Percentiles rank a stretch among this genome's conserved stretches.
Evolutionary conservation across 371 early-diverging fungal species (phyloP).

Genomic region (Furculomyces boomerangus): DNA sequence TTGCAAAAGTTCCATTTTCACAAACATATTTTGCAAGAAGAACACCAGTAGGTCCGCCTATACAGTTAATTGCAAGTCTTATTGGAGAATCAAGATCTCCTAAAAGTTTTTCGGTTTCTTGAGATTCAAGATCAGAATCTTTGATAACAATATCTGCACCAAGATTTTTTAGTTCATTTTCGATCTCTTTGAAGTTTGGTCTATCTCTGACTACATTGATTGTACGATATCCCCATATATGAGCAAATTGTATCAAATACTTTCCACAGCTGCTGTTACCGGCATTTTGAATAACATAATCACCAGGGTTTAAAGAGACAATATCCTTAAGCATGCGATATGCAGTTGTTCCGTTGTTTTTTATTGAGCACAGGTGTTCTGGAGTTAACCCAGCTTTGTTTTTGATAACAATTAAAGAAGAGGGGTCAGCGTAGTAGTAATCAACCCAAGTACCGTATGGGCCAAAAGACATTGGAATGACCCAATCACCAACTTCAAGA

Average conservation of each 20-base stretch:
- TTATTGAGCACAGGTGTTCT: constrained; percentile 52
- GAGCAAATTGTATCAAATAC: constrained; percentile 77
- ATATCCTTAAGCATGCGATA: constrained; percentile 85
- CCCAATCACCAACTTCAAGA: constrained; percentile 54
- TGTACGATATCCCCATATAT: constrained; percentile 53
- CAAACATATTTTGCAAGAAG: constrained; percentile 50
- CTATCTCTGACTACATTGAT: constrained; percentile 78
- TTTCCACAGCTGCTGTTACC: constrained; percentile 89
- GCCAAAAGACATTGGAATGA: constrained; percentile 30
- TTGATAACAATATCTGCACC: constrained; percentile 65
- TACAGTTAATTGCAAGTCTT: constrained; percentile 76
- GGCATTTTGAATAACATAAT: constrained; percentile 84
- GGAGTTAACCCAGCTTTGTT: constrained; percentile 23
- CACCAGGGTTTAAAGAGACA: constrained; percentile 45
- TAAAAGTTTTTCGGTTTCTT: constrained; percentile 13
- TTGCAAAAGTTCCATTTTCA: constrained; percentile 26
- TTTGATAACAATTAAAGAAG: not conserved
- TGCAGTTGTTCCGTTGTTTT: constrained; percentile 85
- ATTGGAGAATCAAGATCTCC: constrained; percentile 21
- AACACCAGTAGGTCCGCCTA: constrained; percentile 69
- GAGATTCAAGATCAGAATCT: constrained; percentile 34
- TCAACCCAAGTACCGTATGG: not conserved
- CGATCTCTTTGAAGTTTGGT: constrained; percentile 40
- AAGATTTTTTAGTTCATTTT: constrained; percentile 31
- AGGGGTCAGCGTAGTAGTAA: not conserved